Conservation (phyloP, 2,329 filamentous ascomycete species). For the Botrytis porri region DNA sequence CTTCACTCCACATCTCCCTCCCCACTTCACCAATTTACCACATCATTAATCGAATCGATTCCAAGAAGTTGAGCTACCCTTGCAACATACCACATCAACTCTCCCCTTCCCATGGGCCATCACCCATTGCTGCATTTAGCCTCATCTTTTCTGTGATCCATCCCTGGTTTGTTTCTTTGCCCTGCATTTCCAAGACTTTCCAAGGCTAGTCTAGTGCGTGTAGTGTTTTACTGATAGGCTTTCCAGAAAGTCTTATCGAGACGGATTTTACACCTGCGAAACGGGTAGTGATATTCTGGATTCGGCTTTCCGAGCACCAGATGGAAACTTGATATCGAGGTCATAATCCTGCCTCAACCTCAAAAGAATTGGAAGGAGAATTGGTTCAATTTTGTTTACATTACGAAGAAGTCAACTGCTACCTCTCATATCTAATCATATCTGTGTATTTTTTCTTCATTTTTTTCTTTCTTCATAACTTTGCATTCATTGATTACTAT, state of each 20-base stretch:
- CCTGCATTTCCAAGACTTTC: slow-evolving; percentile 14
- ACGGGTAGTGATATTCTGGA: background rate
- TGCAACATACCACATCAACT: background rate
- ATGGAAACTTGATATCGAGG: background rate
- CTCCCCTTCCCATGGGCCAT: background rate
- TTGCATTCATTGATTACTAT: background rate
- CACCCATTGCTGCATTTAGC: background rate
- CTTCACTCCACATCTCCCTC: background rate
- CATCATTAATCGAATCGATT: background rate
- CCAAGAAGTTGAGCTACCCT: background rate
- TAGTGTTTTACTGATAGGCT: slow-evolving; percentile 10
- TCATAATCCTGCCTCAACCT: background rate
- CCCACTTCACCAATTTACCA: background rate
- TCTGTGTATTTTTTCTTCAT: too few relatives aligned
- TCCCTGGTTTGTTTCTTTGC: background rate
- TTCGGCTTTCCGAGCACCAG: background rate
- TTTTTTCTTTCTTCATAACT: background rate
- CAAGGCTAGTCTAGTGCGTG: slow-evolving; percentile 2
- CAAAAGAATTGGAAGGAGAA: background rate
- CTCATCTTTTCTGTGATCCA: background rate
- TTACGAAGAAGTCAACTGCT: background rate
- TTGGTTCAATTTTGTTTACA: background rate
- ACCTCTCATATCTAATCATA: too few relatives aligned
- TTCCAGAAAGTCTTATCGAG: slow-evolving; percentile 4
- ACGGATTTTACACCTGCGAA: background rate